These are phyloP conservation scores for Alternaria conjuncta DNA, from an alignment of 2,329 filamentous ascomycete species.

Conservation along the genomic window DNA sequence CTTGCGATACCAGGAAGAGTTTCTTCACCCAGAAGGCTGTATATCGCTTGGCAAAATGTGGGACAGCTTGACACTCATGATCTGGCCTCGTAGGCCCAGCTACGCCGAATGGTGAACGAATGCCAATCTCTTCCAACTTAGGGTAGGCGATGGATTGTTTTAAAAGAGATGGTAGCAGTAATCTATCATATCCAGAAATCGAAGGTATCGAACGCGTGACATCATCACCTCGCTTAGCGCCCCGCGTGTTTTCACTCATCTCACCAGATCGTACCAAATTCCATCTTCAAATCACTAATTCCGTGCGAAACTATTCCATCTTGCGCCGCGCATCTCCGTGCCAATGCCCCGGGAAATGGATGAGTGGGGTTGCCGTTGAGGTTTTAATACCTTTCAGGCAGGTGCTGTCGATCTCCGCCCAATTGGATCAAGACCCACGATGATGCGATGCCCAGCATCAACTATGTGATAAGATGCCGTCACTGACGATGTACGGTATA, in stretches of 20 bases:
- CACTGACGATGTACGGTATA: not conserved
- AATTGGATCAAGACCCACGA: not conserved
- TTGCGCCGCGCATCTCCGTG: not conserved
- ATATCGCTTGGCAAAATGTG: not conserved
- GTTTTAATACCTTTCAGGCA: conserved; percentile 8
- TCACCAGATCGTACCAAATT: not conserved
- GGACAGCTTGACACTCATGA: not conserved
- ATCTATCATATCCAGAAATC: not conserved
- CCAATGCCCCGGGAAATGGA: not conserved
- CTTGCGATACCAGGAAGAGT: not conserved
- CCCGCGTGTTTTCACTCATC: not conserved
- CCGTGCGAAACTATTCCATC: not conserved
- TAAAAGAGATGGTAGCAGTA: not conserved
- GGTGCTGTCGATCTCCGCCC: conserved; percentile 11
- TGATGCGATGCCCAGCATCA: conserved; percentile 12
- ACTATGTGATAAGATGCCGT: conserved; percentile 1
- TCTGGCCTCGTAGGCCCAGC: not conserved
- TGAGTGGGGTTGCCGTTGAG: not conserved
- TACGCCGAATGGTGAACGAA: not conserved
- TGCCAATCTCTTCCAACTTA: not conserved
- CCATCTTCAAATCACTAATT: not conserved
- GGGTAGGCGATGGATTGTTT: not conserved
- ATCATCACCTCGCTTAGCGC: not conserved
- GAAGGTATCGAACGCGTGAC: not conserved
- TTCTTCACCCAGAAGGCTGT: not conserved